Base-by-base conservation (phyloP, 495 filamentous ascomycete genomes). In the Oidiodendron maius region DNA sequence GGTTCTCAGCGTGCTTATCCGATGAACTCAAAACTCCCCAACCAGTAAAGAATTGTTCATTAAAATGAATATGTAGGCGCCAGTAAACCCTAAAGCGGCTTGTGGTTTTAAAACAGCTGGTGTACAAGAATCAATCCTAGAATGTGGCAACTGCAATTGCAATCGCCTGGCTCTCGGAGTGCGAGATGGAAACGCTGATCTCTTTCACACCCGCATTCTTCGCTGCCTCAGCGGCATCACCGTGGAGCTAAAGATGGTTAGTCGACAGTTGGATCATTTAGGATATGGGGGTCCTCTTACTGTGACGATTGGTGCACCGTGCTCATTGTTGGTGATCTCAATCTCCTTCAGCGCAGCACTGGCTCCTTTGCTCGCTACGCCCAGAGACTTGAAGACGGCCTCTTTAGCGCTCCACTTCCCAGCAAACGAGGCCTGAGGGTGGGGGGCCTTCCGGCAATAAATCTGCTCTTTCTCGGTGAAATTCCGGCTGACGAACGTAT, bases 331-430 rank as follows among this genome's bases (percentile, higher is more conserved):
- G 30, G 74, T 64, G 51, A 99, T 90, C 74, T 99, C 93, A 69
- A 99, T 97, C 12, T 96, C 91, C 71, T 84, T 91, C 70, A 99
- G 57, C 15, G 86, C 76, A 43, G 93, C 91, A 51, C 94, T 93
- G 11, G 84, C 90, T 45, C 93, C 93, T 66, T 86, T 82, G 62
- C 87, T 79, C 55, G 75, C 64, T n/a, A 96, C 88, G 34, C 89
- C 87, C n/a, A 99, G 70, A 11, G 86, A 85, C 76, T 99, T 99
- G 72, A 99, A 99, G 3, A 99, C 89, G 3, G 91, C 93, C 71
- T 99, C 93, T 69, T 99, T 99, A 3, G 93, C 93, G 55, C 82
- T 88, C 93, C 93, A 99, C 48, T 88, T 80, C 13, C 93, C 93
- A 0, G 93, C 86, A 67, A 95, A 96, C 34, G 85, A 87, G 40